These are phyloP conservation scores for Saccharomyces uvarum DNA, from an alignment of 1,139 yeast species.

Conservation along the genomic window DNA sequence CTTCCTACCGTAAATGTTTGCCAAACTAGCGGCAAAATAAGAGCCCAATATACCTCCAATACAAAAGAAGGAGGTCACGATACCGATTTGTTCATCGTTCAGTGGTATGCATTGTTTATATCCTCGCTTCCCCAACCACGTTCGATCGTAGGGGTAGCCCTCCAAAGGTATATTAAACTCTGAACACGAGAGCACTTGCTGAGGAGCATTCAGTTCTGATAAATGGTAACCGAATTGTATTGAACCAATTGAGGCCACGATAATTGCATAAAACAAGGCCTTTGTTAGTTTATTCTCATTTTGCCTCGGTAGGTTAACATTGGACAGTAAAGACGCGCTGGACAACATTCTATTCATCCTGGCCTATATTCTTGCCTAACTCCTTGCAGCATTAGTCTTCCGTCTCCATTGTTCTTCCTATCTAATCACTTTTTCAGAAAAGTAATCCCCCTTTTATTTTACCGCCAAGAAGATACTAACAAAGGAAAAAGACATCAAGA, in stretches of 20 bases:
- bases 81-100: constrained; percentile 59
- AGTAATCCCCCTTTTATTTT: neutral
- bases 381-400: neutral
- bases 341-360: neutral
- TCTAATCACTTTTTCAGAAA: neutral
- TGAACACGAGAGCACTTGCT: constrained; percentile 48
- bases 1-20: constrained; percentile 62
- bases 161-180: constrained; percentile 16
- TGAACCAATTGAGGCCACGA: constrained; percentile 59
- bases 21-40: constrained; percentile 58
- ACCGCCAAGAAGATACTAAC: neutral
- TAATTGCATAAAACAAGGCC: constrained; percentile 7
- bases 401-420: neutral
- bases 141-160: constrained; percentile 21
- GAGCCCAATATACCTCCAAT: constrained; percentile 84
- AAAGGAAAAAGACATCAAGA: neutral
- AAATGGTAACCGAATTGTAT: constrained; percentile 87
- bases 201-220: constrained; percentile 83
- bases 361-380: neutral
- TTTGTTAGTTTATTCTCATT: constrained; percentile 3
- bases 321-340: neutral
- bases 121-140: constrained; percentile 26
- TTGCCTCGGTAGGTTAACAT: neutral
- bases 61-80: constrained; percentile 72
- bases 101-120: constrained; percentile 49